Evolutionary conservation across 495 filamentous ascomycete species (phyloP), one percentile per base, ranked within the genome.

Genomic region (Trichoderma reesei): DNA sequence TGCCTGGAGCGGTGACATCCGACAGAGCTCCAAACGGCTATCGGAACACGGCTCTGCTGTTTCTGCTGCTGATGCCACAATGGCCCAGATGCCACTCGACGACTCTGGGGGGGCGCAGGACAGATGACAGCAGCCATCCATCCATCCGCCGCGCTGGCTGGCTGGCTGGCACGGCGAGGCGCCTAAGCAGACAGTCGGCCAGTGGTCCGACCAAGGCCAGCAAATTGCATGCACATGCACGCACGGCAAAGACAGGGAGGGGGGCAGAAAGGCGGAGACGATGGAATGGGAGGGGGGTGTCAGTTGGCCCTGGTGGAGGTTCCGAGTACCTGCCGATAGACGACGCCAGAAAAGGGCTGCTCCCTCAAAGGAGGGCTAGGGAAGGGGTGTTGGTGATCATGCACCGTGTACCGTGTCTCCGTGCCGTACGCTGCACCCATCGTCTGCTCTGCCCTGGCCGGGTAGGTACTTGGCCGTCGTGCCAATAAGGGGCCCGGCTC

Each of bases 141-240:
- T 26, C 26, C 26, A 26, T 26, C 41, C 3, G 41, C 13, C 13
- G 14, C 41, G 13, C 41, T 13, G 41, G n/a, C 14, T n/a, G 13
- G 41, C 41, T n/a, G 41, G 14, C 41, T 16, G 16, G 44, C 38
- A 39, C 11, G 6, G 38, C 38, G 11, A 11, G 11, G 38, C 38
- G 38, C 26, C 26, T 26, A 26, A 39, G 38, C 11, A 11, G 11
- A 4, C 10, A 46, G 42, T 3, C 51, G 16, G 51, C 26, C 31
- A 11, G 26, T 34, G 31, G 51, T 34, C 51, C 51, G 51, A 56
- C 51, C 20, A 31, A 31, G 44, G 11, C 51, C 51, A 56, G 51
- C 51, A 56, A 56, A 31, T 56, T 56, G 51, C 51, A 56, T 56
- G 51, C 51, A 34, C 51, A 56, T 56, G 51, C 51, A 56, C 51